These are phyloP conservation scores for Ochetophila trinervis DNA, from an alignment of 306 rosid genomes.

Conservation along the genomic window DNA sequence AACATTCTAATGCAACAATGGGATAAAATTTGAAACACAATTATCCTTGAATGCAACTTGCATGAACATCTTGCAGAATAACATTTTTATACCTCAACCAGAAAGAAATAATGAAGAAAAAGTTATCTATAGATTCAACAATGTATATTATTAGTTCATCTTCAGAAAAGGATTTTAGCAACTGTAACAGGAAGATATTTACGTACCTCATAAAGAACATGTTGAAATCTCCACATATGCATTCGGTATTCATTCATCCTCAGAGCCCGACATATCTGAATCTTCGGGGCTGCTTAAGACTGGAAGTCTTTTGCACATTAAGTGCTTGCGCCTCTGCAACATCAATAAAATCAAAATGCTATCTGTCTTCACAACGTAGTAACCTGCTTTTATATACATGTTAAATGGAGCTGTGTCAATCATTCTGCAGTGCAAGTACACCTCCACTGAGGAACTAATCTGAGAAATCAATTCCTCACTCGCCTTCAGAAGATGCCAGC, in stretches of 20 bases:
- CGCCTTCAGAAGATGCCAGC: constrained; percentile 95
- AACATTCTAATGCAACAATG: neutral
- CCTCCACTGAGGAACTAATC: constrained; percentile 68
- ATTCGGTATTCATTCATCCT: constrained; percentile 31
- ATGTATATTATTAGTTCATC: neutral
- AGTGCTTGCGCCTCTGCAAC: constrained; percentile 91
- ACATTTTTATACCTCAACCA: neutral
- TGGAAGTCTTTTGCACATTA: constrained; percentile 82
- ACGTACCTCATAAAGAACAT: constrained; percentile 7
- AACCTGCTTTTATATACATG: constrained; percentile 84
- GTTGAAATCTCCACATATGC: constrained; percentile 15
- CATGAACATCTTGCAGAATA: neutral
- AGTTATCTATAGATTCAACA: neutral
- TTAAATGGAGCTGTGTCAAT: constrained; percentile 78
- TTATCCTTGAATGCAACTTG: neutral
- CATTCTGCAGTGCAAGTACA: constrained; percentile 86
- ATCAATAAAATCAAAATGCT: constrained; percentile 58
- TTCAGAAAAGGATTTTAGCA: no score
- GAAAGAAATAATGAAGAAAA: neutral
- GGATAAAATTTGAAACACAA: constrained; percentile 5
- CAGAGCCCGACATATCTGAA: constrained; percentile 38
- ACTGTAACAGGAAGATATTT: neutral
- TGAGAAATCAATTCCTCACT: constrained; percentile 76
- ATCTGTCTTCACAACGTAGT: constrained; percentile 65
- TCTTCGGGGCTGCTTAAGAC: constrained; percentile 35